Evolutionary conservation across 306 rosid species (phyloP).

Genomic region (Phaseolus lunatus): DNA sequence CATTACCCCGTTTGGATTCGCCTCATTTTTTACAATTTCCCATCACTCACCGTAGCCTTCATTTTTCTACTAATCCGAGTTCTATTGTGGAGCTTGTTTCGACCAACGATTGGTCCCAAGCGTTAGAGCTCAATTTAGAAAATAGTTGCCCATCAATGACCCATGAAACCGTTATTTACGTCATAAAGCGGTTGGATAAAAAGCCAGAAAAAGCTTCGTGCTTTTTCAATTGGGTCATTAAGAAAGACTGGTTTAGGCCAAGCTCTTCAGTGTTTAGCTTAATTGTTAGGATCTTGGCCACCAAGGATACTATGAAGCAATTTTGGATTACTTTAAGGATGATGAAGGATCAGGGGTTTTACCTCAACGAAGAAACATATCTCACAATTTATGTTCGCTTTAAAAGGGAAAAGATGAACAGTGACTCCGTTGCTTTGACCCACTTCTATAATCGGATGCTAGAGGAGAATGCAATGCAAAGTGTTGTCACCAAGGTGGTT

Average conservation of each 20-base stretch:
- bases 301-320: conserved; percentile 60
- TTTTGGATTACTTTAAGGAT: conserved; percentile 68
- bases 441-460: conserved; percentile 64
- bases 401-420: conserved; percentile 60
- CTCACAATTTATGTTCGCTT: conserved; percentile 47
- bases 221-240: conserved; percentile 77
- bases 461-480: conserved; percentile 61
- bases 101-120: conserved; percentile 74
- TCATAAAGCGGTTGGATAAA: conserved; percentile 69
- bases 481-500: conserved; percentile 62
- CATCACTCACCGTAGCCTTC: conserved; percentile 46
- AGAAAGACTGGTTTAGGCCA: conserved; percentile 60
- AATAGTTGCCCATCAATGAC: conserved; percentile 51
- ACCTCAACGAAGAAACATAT: conserved; percentile 66
- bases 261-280: conserved; percentile 71
- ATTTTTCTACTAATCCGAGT: conserved; percentile 69
- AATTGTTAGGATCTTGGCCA: conserved; percentile 64
- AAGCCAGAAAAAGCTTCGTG: conserved; percentile 67
- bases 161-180: conserved; percentile 72
- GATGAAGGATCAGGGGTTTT: conserved; percentile 76
- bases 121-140: conserved; percentile 60
- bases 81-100: conserved; percentile 63
- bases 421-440: conserved; percentile 57
- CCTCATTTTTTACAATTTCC: conserved; percentile 37
- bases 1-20: conserved; percentile 45